Conservation (phyloP, 257 asterid species). For the Nicotiana knightiana region DNA sequence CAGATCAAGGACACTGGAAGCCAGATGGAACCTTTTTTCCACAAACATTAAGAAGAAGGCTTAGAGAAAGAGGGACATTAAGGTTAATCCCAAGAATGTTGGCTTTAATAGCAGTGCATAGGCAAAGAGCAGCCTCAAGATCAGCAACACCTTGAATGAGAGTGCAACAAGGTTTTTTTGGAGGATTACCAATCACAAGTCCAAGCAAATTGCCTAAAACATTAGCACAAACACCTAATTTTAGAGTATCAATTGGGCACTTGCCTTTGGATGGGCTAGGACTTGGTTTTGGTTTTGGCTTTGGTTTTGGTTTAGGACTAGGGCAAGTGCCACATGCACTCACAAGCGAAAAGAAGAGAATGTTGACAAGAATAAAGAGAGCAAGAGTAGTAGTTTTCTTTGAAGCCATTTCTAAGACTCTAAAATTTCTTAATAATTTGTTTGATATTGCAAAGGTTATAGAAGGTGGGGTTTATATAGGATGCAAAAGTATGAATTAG, state of each 20-base stretch:
- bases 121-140: slow-evolving; percentile 51
- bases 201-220: slow-evolving; percentile 35
- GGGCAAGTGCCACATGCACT: slow-evolving; percentile 47
- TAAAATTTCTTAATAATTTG: not conserved
- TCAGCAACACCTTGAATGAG: slow-evolving; percentile 46
- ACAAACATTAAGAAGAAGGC: slow-evolving; percentile 44
- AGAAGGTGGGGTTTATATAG: slow-evolving; percentile 32
- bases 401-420: slow-evolving; percentile 30
- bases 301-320: slow-evolving; percentile 17
- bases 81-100: slow-evolving; percentile 55
- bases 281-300: slow-evolving; percentile 24
- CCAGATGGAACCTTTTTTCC: slow-evolving; percentile 43
- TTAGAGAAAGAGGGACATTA: slow-evolving; percentile 45
- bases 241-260: slow-evolving; percentile 59
- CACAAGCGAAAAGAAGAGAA: slow-evolving; percentile 39
- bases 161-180: slow-evolving; percentile 42
- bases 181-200: slow-evolving; percentile 35
- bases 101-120: slow-evolving; percentile 62
- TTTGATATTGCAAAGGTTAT: slow-evolving; percentile 18
- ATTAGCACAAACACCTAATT: slow-evolving; percentile 52
- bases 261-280: slow-evolving; percentile 25
- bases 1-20: slow-evolving; percentile 36
- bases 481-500: not conserved
- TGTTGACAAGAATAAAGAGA: slow-evolving; percentile 40
- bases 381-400: slow-evolving; percentile 31